These are phyloP conservation scores for Trypanosoma cruzi DNA, from an alignment of 208 protist species.

Conservation along the genomic window DNA sequence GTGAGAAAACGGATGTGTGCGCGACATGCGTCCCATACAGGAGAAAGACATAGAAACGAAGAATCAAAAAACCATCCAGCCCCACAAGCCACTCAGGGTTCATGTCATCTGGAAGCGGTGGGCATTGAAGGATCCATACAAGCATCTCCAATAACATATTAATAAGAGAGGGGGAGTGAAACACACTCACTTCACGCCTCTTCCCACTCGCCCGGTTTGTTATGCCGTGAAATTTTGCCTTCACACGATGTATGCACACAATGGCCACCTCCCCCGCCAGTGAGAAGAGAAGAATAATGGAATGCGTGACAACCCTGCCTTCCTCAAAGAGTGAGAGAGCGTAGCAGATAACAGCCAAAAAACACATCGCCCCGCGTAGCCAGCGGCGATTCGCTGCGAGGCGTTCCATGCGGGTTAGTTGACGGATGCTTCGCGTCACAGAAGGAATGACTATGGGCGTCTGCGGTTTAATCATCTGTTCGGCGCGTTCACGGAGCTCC, in stretches of 20 bases:
- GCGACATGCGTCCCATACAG: slow-evolving; percentile 45
- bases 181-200: slow-evolving; percentile 30
- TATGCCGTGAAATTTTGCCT: slow-evolving; percentile 50
- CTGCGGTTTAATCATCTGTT: slow-evolving; percentile 41
- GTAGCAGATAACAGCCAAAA: slow-evolving; percentile 51
- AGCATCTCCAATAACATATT: slow-evolving; percentile 59
- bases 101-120: slow-evolving; percentile 37
- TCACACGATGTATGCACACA: slow-evolving; percentile 55
- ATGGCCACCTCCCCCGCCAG: slow-evolving; percentile 52
- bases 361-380: slow-evolving; percentile 58
- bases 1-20: slow-evolving; percentile 44
- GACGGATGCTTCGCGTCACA: slow-evolving; percentile 25
- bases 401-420: slow-evolving; percentile 49
- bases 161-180: slow-evolving; percentile 55
- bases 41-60: slow-evolving; percentile 72
- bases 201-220: slow-evolving; percentile 35
- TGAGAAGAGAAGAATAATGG: slow-evolving; percentile 50
- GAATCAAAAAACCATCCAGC: slow-evolving; percentile 56
- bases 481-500: slow-evolving; percentile 52
- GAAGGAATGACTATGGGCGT: slow-evolving; percentile 40
- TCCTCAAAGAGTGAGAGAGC: slow-evolving; percentile 50
- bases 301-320: slow-evolving; percentile 41
- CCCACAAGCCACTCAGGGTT: slow-evolving; percentile 28
- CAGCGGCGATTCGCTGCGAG: slow-evolving; percentile 38
- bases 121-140: slow-evolving; percentile 68